Conservation (phyloP, 129 eudicot species). For the Ambrosia trifida region DNA sequence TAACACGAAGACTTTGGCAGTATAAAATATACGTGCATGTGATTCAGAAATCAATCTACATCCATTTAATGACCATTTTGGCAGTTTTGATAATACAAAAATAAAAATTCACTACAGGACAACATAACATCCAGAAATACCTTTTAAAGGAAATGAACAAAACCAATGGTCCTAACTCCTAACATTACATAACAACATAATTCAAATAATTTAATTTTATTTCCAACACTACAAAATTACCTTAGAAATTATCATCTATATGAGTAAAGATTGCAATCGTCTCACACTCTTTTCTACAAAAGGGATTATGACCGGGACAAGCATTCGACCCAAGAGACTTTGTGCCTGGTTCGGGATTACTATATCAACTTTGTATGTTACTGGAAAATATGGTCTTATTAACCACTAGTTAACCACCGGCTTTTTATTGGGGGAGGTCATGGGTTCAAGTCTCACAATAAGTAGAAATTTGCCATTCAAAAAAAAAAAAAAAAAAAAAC, state of each 20-base stretch:
- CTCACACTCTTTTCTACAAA: background rate
- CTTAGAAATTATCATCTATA: constrained; percentile 1
- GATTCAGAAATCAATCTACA: constrained; percentile 24
- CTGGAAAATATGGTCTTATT: too few species aligned
- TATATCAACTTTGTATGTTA: too few species aligned
- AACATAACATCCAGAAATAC: constrained; percentile 27
- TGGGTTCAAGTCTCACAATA: too few species aligned
- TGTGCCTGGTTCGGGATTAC: too few species aligned
- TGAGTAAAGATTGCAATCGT: background rate
- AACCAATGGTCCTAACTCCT: constrained; percentile 21
- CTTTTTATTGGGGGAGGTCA: too few species aligned
- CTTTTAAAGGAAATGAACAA: constrained; percentile 26
- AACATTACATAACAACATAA: background rate
- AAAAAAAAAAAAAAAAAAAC: too few species aligned
- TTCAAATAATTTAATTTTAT: constrained; percentile 15
- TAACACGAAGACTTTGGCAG: background rate
- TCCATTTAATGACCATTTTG: constrained; percentile 24
- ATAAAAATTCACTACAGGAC: constrained; percentile 31
- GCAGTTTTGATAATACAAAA: constrained; percentile 7
- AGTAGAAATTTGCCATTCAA: too few species aligned
- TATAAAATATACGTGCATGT: constrained; percentile 4
- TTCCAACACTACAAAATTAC: constrained; percentile 4
- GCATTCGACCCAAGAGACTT: too few species aligned
- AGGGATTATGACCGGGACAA: background rate
- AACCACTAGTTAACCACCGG: too few species aligned